Base-by-base conservation (phyloP, 2,329 filamentous ascomycete genomes). In the Fusarium armeniacum region DNA sequence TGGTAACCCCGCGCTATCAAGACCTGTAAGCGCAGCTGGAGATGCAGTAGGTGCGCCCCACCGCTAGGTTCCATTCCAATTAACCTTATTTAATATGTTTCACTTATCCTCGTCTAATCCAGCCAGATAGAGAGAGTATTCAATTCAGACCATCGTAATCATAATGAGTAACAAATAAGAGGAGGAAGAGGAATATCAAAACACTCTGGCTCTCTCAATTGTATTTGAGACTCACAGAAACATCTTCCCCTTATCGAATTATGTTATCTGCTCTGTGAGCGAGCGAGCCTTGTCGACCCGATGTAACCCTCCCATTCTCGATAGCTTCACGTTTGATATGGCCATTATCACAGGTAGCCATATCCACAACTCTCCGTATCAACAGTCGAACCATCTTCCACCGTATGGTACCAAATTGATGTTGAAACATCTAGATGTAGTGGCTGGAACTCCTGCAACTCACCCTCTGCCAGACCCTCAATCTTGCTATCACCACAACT, bases 21-120 rank as follows among this genome's bases (percentile, higher is more conserved):
- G 6, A 10, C 41, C 22, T 44, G 38, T 40, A 40, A 40, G 38
- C 41, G 47, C 52, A 26, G 24, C 41, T 44, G 38, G 20, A 40
- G 13, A 20, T 54, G 47, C 52, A 18, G 24, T 18, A 62, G 35
- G 35, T 58, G 59, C 52, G 52, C 57, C 63, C 28, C 28, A 10
- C 28, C 64, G 47, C 64, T 59, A 11, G 9, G 9, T 11, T 30
- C 28, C 28, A 30, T n/a, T 53, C 12, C 26, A 43, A 61, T 54
- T 49, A 65, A 65, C 62, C 62, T 58, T 52, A 52, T 52, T 52
- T 66, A 52, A 54, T 43, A 28, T 33, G 56, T 58, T 59, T 52
- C 62, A 64, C 44, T 58, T 65, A 58, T 58, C 36, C 36, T 20
- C 33, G 16, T 11, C 15, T 28, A 41, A 20, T 11, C 16, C 33